Conservation (phyloP, 768 basidiomycete genomes). For the Boletus vermiculosoides region DNA sequence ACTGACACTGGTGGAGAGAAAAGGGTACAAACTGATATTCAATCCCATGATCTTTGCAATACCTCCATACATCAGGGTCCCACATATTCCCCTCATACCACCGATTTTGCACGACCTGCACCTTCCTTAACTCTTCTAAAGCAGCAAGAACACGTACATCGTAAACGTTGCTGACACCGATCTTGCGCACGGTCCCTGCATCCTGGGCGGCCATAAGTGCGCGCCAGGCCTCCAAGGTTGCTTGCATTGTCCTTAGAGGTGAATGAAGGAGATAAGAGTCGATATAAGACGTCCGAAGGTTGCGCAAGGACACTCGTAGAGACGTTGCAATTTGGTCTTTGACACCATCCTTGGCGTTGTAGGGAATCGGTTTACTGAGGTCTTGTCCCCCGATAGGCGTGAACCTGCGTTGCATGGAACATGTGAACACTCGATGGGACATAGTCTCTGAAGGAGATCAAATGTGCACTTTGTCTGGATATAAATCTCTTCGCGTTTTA, state of each 20-base stretch:
- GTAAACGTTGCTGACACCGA: slow-evolving; percentile 80
- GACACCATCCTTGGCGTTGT: slow-evolving; percentile 53
- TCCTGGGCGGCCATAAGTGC: slow-evolving; percentile 61
- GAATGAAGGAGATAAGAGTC: slow-evolving; percentile 82
- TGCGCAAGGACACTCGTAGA: slow-evolving; percentile 59
- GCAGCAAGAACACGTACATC: slow-evolving; percentile 54
- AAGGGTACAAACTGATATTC: slow-evolving; percentile 62
- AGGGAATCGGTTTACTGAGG: slow-evolving; percentile 65
- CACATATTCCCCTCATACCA: slow-evolving; percentile 83
- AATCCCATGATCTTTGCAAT: slow-evolving; percentile 61
- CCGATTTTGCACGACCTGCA: slow-evolving; percentile 79
- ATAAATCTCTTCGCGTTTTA: slow-evolving; percentile 69
- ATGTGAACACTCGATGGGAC: slow-evolving; percentile 1
- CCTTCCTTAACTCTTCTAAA: slow-evolving; percentile 51
- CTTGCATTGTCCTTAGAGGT: slow-evolving; percentile 54
- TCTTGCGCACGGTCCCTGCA: slow-evolving; percentile 58
- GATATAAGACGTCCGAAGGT: slow-evolving; percentile 70
- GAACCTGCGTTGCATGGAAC: slow-evolving; percentile 44
- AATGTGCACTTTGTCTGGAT: slow-evolving; percentile 72
- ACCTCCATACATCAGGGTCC: slow-evolving; percentile 63
- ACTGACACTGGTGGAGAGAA: background rate
- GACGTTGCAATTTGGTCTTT: slow-evolving; percentile 61
- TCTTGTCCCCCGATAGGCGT: slow-evolving; percentile 78
- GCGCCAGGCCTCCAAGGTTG: slow-evolving; percentile 70
- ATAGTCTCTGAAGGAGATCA: slow-evolving; percentile 1